Base-by-base conservation (phyloP, 164 flowering plant genomes). In the Euptelea pleiosperma region DNA sequence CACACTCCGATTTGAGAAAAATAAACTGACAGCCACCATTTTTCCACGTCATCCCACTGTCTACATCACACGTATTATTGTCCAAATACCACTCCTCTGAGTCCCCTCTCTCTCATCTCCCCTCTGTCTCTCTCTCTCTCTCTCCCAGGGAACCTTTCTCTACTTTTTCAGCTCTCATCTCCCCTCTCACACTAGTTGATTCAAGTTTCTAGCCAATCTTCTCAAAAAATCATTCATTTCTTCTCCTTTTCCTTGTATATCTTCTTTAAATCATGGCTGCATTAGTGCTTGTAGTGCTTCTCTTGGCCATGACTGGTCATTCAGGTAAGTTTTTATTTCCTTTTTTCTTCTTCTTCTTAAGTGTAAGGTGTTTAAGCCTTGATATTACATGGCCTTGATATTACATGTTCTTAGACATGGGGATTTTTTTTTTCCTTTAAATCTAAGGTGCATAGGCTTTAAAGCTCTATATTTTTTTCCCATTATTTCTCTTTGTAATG, bases 281-380 rank as follows among this genome's bases (percentile, higher is more conserved):
- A 61, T 52, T 73, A 19, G 70, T 67, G 33, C 42, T 70, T 64
- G 29, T 61, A 31, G 50, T 70, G 62, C 77, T 79, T 31, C 0
- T 72, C 51, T 60, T 79, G 29, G 71, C 74, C 68, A 57, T 75
- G 59, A 42, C 76, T 68, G 77, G 73, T 35, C 65, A 61, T 54
- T 71, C 84, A 54, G 73, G 79, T 74, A 75, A 69, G 0, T 31
- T 7, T 39, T 19, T 36, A 35, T 26, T 37, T 9, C 37, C 14
- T 25, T 41, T 2, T 3, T 43, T 6, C 18, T 43, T 2, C 0
- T 14, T 16, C 18, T 2, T 2, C 25, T 26, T 8, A 4, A 7
- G 7, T 16, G 16, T 16, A 28, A 29, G 6, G 2, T 28, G 10
- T 26, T 56, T 21, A 3, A 6, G 18, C 22, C 30, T 10, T 55